Evolutionary conservation across 2,329 filamentous ascomycete genomes (phyloP).

Genomic region (Aspergillus carbonarius): DNA sequence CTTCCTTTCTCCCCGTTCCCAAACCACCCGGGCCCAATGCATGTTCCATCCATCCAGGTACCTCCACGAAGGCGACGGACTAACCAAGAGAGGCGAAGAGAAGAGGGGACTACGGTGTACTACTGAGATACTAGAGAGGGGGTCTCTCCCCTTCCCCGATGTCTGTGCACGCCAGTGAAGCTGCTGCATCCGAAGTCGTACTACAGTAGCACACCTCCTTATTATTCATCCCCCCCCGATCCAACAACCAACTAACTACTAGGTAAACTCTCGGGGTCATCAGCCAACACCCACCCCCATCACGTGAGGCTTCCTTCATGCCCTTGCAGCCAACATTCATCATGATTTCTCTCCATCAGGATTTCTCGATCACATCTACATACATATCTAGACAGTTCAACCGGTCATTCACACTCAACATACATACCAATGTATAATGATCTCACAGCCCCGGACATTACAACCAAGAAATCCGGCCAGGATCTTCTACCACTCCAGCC

Average conservation of each 20-base stretch:
- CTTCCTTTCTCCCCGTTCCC: neutral
- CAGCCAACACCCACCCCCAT: neutral
- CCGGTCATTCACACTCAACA: neutral
- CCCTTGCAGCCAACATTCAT: neutral
- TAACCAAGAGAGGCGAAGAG: neutral
- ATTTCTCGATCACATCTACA: neutral
- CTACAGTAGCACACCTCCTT: neutral
- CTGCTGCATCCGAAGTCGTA: constrained; percentile 1
- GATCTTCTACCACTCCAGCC: no score
- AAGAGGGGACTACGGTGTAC: neutral
- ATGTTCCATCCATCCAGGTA: neutral
- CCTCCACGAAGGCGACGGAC: neutral
- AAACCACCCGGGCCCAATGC: neutral
- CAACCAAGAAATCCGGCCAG: no score
- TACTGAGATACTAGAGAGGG: neutral
- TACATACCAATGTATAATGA: neutral
- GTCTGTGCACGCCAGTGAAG: constrained; percentile 3
- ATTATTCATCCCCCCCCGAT: neutral
- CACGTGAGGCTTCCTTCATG: neutral
- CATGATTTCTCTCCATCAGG: neutral
- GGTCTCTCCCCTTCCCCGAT: neutral
- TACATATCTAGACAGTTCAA: neutral
- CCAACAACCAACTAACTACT: neutral
- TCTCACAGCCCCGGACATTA: neutral
- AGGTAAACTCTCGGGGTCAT: neutral